Evolutionary conservation across 2,329 filamentous ascomycete genomes (phyloP).

Genomic region (Penicillium sp.): DNA sequence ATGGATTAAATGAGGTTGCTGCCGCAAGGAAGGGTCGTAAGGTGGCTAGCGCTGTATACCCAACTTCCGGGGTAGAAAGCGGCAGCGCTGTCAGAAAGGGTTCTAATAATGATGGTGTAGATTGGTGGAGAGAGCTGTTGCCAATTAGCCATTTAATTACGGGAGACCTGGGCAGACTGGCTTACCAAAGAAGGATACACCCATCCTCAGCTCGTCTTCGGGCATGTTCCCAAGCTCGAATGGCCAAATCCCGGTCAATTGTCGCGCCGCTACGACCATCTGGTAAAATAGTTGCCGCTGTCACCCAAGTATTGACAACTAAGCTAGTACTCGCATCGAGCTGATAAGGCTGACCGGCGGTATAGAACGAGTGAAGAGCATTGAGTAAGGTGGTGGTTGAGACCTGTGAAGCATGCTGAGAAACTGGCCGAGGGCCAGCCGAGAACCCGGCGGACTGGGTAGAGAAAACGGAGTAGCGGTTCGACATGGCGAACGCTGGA

Average conservation of each 20-base stretch:
- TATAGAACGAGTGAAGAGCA: slow-evolving; percentile 84
- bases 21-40: slow-evolving; percentile 84
- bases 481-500: slow-evolving; percentile 52
- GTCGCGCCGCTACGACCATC: slow-evolving; percentile 73
- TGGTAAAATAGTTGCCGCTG: slow-evolving; percentile 68
- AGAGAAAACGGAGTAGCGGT: slow-evolving; percentile 63
- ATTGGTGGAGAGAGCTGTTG: slow-evolving; percentile 78
- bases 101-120: slow-evolving; percentile 77
- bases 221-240: slow-evolving; percentile 93
- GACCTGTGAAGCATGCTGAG: slow-evolving; percentile 73
- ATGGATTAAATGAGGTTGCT: slow-evolving; percentile 87
- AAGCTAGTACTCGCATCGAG: slow-evolving; percentile 89
- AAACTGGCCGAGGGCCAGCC: slow-evolving; percentile 55
- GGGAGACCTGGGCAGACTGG: slow-evolving; percentile 9
- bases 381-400: slow-evolving; percentile 93
- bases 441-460: slow-evolving; percentile 58
- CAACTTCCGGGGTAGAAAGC: slow-evolving; percentile 70
- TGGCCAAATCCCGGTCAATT: slow-evolving; percentile 75
- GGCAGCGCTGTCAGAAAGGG: slow-evolving; percentile 83
- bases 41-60: slow-evolving; percentile 77
- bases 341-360: slow-evolving; percentile 75
- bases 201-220: slow-evolving; percentile 91
- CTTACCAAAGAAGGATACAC: slow-evolving; percentile 84
- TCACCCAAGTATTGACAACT: slow-evolving; percentile 94
- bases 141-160: background rate